phyloP scores from a whole-genome alignment of 305 asterid species.

The Euphrasia arctica region DNA sequence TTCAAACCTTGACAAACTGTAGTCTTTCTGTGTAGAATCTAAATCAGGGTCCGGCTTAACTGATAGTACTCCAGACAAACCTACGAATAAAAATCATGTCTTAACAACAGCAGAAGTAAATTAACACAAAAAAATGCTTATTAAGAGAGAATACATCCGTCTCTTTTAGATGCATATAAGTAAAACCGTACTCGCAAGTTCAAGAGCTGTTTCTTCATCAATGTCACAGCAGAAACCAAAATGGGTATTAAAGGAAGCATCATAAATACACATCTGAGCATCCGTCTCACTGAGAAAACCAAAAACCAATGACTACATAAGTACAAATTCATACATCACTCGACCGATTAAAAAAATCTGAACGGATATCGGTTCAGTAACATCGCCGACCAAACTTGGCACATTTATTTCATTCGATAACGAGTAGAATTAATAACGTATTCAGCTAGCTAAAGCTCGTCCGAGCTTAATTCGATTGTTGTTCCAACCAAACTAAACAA shows the following conservation, averaged over 20 bases:
- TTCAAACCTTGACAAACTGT: slow-evolving; percentile 37
- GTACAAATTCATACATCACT: neutral
- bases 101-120: neutral
- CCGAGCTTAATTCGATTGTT: neutral
- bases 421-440: neutral
- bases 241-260: slow-evolving; percentile 54
- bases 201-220: slow-evolving; percentile 52
- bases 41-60: slow-evolving; percentile 68
- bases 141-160: neutral
- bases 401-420: too few relatives aligned
- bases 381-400: neutral
- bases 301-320: neutral
- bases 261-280: slow-evolving; percentile 83
- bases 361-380: neutral
- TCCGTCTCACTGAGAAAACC: slow-evolving; percentile 56
- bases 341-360: neutral
- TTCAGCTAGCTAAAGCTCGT: neutral
- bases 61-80: slow-evolving; percentile 54
- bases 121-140: neutral
- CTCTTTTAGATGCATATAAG: neutral
- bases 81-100: slow-evolving; percentile 32
- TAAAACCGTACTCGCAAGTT: slow-evolving; percentile 52
- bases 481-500: neutral
- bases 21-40: slow-evolving; percentile 52
- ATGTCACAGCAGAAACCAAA: slow-evolving; percentile 90